Conservation (phyloP, 106 monocot species). For the Dendrobium nobile region DNA sequence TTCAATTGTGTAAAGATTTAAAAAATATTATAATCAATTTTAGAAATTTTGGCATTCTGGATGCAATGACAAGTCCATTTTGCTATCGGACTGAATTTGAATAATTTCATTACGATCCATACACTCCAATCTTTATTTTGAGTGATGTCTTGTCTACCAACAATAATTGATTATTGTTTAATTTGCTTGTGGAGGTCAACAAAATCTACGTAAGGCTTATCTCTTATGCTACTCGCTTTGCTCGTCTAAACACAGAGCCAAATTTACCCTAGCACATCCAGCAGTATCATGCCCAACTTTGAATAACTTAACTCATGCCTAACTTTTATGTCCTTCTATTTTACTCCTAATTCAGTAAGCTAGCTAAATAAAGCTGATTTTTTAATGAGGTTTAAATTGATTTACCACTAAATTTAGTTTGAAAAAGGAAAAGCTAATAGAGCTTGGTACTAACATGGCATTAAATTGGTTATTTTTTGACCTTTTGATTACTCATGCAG, state of each 20-base stretch:
- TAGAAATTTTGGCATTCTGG: too few species aligned
- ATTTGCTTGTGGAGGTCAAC: too few species aligned
- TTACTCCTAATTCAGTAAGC: neutral
- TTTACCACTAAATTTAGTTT: neutral
- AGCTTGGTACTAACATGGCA: neutral
- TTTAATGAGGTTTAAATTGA: neutral
- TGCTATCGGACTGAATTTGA: too few species aligned
- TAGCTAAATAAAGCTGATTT: neutral
- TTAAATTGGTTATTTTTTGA: neutral
- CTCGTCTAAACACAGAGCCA: neutral
- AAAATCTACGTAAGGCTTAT: neutral
- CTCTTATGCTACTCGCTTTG: neutral
- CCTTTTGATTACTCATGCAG: neutral
- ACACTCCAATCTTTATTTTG: too few species aligned
- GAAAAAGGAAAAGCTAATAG: neutral
- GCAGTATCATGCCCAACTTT: neutral
- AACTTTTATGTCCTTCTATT: neutral
- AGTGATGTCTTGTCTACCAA: too few species aligned
- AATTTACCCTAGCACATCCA: neutral
- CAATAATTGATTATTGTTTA: too few species aligned
- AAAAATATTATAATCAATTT: too few species aligned
- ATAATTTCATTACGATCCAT: too few species aligned
- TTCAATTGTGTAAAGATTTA: too few species aligned
- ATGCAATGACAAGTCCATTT: too few species aligned
- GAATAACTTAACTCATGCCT: neutral